These are phyloP conservation scores for Ophiocordyceps unilateralis DNA, from an alignment of 2,329 filamentous ascomycete species.

Conservation along the genomic window DNA sequence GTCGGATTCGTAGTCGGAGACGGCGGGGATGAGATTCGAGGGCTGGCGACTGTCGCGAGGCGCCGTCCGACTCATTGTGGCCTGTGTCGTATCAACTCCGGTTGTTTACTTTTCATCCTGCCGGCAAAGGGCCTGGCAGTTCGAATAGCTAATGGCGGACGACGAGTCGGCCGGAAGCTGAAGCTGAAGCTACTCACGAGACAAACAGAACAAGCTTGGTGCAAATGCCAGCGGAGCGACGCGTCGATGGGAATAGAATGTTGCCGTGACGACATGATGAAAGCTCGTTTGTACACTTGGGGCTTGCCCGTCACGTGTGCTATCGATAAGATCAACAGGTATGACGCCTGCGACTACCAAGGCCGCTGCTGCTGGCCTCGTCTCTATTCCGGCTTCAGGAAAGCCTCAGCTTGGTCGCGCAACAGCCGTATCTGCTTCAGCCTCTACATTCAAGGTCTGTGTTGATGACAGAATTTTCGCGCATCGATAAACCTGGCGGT, in stretches of 20 bases:
- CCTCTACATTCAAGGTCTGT: background rate
- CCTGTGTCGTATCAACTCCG: background rate
- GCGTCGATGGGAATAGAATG: too few species aligned
- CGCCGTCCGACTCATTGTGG: conserved; percentile 24
- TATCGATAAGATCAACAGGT: background rate
- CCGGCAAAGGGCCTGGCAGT: too few species aligned
- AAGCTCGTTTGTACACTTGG: too few species aligned
- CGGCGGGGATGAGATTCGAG: conserved; percentile 20
- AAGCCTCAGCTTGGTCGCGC: too few species aligned
- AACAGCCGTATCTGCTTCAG: background rate
- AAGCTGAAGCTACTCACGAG: too few species aligned
- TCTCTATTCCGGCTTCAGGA: too few species aligned
- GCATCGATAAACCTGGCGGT: background rate
- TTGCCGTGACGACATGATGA: too few species aligned
- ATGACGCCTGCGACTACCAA: background rate
- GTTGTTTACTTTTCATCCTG: too few species aligned
- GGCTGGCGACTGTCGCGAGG: conserved; percentile 23
- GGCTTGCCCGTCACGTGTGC: background rate
- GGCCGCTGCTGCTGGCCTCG: background rate
- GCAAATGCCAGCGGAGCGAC: too few species aligned
- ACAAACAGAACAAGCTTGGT: too few species aligned
- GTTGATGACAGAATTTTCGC: background rate
- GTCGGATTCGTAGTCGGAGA: conserved; percentile 52
- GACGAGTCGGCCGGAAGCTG: too few species aligned
- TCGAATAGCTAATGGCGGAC: too few species aligned